Base-by-base conservation (phyloP, 1,139 yeast species). In the Magnusiomyces sp. region DNA sequence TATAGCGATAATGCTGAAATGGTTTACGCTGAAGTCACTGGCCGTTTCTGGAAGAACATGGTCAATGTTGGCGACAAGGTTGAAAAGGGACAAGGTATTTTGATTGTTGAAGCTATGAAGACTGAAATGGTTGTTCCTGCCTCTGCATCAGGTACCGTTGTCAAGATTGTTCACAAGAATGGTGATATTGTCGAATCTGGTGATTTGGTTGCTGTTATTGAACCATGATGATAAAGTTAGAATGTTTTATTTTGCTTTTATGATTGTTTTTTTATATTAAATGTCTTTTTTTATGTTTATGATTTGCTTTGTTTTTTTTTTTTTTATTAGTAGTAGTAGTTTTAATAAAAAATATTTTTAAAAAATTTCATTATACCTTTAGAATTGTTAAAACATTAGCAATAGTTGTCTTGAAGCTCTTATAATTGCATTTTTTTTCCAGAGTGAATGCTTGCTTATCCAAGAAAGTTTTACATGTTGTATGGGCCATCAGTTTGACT, bases 101-200 rank as follows among this genome's bases (percentile, higher is more conserved):
- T 92, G 55, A 88, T 92, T 49, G 87, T 92, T 52, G 97, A 92
- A 67, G 97, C 97, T 49, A 92, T 92, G 97, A 92, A 92, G 73
- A 92, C 98, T 0, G 98, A 92, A 67, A 89, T 92, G 96, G 78
- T 81, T 47, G 95, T 90, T 41, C 73, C 70, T 53, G 80, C 97
- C 16, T 76, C 95, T 2, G 74, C 68, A 48, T 73, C 70, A 9
- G 97, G 97, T 59, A 86, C 78, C 63, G 92, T 92, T 17, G 69
- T 80, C 48, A 86, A 87, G 70, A 74, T 92, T 45, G 71, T 80
- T 53, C 95, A 85, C 66, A 74, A 74, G 56, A 86, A 87, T 62
- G 96, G 96, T 60, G 95, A 88, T 62, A 84, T 88, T 82, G 95
- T 89, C 43, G 95, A 88, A 54, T 89, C 95, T 29, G 96, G 96